Conservation (phyloP, 306 rosid species). For the Cicer cuneatum region DNA sequence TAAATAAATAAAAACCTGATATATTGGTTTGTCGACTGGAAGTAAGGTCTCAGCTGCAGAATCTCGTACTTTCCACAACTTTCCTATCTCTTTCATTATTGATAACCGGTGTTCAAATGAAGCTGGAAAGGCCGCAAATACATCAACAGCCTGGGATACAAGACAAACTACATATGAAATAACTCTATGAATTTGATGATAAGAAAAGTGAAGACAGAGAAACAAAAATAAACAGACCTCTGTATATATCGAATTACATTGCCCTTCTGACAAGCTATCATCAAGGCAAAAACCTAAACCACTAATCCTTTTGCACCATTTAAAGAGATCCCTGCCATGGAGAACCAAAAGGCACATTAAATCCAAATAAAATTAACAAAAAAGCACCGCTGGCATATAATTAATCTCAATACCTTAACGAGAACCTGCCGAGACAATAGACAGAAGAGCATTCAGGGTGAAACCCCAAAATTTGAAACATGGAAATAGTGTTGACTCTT, state of each 20-base stretch:
- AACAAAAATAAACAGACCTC: slow-evolving; percentile 59
- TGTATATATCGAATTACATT: slow-evolving; percentile 62
- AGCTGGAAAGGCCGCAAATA: slow-evolving; percentile 81
- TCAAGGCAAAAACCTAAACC: slow-evolving; percentile 62
- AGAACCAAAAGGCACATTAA: slow-evolving; percentile 33
- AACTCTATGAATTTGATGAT: slow-evolving; percentile 5
- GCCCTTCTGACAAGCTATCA: slow-evolving; percentile 57
- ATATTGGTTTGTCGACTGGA: slow-evolving; percentile 71
- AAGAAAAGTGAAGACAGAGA: slow-evolving; percentile 8
- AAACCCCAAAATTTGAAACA: slow-evolving; percentile 55
- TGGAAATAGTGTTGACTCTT: slow-evolving; percentile 55
- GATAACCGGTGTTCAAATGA: slow-evolving; percentile 65
- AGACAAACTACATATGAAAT: slow-evolving; percentile 30
- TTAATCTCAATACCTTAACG: slow-evolving; percentile 63
- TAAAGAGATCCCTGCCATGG: slow-evolving; percentile 83
- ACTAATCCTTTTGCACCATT: slow-evolving; percentile 89
- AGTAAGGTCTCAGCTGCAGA: slow-evolving; percentile 64
- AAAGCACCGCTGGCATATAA: slow-evolving; percentile 1
- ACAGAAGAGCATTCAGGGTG: slow-evolving; percentile 52
- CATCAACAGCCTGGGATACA: slow-evolving; percentile 79
- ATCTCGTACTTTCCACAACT: slow-evolving; percentile 65
- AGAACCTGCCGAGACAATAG: slow-evolving; percentile 62
- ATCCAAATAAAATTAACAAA: neutral
- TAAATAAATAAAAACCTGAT: slow-evolving; percentile 63
- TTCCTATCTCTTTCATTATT: slow-evolving; percentile 74